These are phyloP conservation scores for Whalleya microplaca DNA, from an alignment of 2,329 filamentous ascomycete genomes.

Conservation along the genomic window DNA sequence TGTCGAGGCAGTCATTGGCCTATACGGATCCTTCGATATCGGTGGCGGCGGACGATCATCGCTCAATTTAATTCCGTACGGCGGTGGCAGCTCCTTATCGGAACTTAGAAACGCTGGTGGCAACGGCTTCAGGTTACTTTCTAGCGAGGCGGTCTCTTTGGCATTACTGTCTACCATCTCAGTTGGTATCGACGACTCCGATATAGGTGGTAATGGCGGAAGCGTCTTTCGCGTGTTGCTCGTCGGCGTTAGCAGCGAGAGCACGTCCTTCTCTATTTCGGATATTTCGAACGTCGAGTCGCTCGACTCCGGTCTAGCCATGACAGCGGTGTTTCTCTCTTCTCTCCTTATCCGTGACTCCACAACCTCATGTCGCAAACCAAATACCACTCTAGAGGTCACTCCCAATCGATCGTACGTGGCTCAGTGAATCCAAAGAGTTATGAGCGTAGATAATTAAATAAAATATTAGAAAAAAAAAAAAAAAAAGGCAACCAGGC, in stretches of 20 bases:
- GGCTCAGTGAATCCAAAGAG: background rate
- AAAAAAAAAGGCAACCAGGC: conserved; percentile 31
- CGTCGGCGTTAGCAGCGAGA: conserved; percentile 20
- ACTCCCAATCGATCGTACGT: background rate
- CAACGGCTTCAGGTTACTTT: conserved; percentile 11
- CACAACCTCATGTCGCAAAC: background rate
- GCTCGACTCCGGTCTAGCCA: conserved; percentile 25
- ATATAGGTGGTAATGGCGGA: conserved; percentile 31
- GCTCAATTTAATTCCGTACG: conserved; percentile 18
- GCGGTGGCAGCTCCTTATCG: conserved; percentile 18
- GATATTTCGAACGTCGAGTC: conserved; percentile 29
- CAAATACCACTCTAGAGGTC: no score
- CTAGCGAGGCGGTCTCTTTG: background rate
- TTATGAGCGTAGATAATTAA: conserved; percentile 6
- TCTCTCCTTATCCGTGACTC: background rate
- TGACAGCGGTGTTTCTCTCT: conserved; percentile 3
- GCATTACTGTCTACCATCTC: background rate
- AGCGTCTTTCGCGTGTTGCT: conserved; percentile 29
- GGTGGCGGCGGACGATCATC: conserved; percentile 20
- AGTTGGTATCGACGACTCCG: conserved; percentile 8
- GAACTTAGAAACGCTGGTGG: conserved; percentile 11
- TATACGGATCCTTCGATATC: conserved; percentile 27
- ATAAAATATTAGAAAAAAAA: conserved; percentile 17
- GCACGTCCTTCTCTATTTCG: conserved; percentile 29
- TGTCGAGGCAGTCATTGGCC: conserved; percentile 40